A percentile compares a stretch with the other conserved stretches of the same genome.
Conservation (phyloP, 2,329 filamentous ascomycete genomes). For the Microsporum ferrugineum region DNA sequence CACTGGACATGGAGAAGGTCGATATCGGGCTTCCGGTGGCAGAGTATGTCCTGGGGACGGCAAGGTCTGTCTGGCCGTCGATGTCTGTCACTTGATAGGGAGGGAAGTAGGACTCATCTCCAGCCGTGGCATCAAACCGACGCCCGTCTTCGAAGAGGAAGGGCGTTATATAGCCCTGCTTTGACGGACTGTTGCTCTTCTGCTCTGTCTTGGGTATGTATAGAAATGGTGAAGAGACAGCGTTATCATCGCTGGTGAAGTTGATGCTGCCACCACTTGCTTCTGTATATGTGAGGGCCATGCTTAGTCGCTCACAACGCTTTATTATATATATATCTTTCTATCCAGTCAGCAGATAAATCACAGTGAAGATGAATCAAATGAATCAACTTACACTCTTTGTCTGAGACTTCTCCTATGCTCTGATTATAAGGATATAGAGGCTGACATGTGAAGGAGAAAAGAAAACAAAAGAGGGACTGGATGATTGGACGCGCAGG, state of each 20-base stretch:
- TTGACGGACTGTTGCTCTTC: background rate
- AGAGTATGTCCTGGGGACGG: slow-evolving; percentile 9
- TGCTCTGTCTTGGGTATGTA: slow-evolving; percentile 7
- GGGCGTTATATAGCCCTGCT: slow-evolving; percentile 7
- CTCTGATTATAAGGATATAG: background rate
- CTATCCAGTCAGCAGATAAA: background rate
- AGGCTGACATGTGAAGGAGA: background rate
- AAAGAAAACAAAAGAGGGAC: background rate
- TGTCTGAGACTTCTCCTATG: background rate
- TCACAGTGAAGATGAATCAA: background rate
- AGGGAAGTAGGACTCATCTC: slow-evolving; percentile 16
- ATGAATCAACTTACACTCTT: background rate
- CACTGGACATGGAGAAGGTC: slow-evolving; percentile 7
- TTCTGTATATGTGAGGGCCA: slow-evolving; percentile 13
- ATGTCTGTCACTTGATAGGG: slow-evolving; percentile 16
- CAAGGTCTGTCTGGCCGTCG: slow-evolving; percentile 3
- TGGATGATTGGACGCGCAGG: background rate
- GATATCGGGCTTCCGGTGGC: slow-evolving; percentile 7
- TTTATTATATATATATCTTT: background rate
- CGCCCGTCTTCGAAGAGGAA: slow-evolving; percentile 7
- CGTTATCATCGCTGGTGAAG: background rate
- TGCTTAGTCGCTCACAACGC: background rate
- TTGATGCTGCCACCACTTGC: slow-evolving; percentile 4
- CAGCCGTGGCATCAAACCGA: background rate
- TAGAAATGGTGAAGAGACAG: slow-evolving; percentile 10